Conservation (phyloP, 441 rosid genomes). For the Pelargonium myrrhifolium region DNA sequence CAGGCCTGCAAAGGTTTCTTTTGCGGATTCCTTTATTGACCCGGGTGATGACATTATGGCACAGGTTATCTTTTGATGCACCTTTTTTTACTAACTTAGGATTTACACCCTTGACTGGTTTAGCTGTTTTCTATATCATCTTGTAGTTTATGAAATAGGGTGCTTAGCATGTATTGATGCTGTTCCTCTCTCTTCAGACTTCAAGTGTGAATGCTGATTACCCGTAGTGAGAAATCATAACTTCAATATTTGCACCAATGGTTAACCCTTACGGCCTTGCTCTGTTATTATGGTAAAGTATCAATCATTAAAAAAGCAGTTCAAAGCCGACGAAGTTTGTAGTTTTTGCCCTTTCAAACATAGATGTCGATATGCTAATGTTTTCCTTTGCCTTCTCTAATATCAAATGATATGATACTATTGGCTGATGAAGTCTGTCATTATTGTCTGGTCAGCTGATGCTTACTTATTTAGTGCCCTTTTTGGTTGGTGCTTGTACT, state of each 20-base stretch:
- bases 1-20: slow-evolving; percentile 91
- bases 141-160: background rate
- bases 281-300: background rate
- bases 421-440: too few species aligned
- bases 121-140: background rate
- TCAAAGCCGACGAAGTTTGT: background rate
- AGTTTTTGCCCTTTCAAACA: background rate
- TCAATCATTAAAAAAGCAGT: background rate
- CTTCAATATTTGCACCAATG: background rate
- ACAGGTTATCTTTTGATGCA: slow-evolving; percentile 51
- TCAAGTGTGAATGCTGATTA: background rate
- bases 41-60: slow-evolving; percentile 94
- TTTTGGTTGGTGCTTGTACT: background rate
- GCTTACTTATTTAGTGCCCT: too few species aligned
- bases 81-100: slow-evolving; percentile 16
- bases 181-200: background rate
- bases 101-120: slow-evolving; percentile 10
- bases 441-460: background rate
- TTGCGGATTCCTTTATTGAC: slow-evolving; percentile 92
- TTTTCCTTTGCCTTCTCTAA: background rate
- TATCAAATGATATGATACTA: too few species aligned
- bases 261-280: background rate
- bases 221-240: background rate
- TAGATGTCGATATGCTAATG: background rate
- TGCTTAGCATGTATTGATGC: background rate